These are phyloP conservation scores for Aspergillus eucalypticola DNA, from an alignment of 2,329 filamentous ascomycete genomes.

Conservation along the genomic window DNA sequence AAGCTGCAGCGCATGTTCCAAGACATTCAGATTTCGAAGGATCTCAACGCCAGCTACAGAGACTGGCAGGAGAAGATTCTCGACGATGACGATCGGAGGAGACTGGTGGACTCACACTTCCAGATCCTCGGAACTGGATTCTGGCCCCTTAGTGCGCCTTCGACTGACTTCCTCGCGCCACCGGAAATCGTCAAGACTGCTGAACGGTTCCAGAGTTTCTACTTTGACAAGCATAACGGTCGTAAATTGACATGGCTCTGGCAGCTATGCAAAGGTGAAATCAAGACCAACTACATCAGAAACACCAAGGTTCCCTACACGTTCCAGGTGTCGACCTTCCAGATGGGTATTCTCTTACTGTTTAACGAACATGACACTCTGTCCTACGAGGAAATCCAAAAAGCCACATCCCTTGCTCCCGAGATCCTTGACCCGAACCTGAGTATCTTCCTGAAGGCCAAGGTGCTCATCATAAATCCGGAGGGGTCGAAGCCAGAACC, in stretches of 20 bases:
- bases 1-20: constrained; percentile 99
- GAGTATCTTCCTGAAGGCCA: constrained; percentile 86
- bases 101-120: constrained; percentile 79
- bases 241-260: constrained; percentile 97
- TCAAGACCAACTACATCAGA: constrained; percentile 91
- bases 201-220: constrained; percentile 86
- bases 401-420: constrained; percentile 73
- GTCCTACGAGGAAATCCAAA: constrained; percentile 83
- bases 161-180: constrained; percentile 85
- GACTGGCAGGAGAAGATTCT: constrained; percentile 71
- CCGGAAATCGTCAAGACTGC: constrained; percentile 81
- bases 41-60: constrained; percentile 86
- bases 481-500: constrained; percentile 74
- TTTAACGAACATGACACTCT: constrained; percentile 91
- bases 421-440: constrained; percentile 87
- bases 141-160: constrained; percentile 88
- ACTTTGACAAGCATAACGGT: constrained; percentile 94
- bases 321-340: constrained; percentile 95
- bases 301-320: constrained; percentile 87
- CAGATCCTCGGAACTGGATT: constrained; percentile 94
- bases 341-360: constrained; percentile 92
- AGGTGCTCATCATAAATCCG: constrained; percentile 73
- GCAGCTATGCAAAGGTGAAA: constrained; percentile 96
- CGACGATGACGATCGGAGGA: constrained; percentile 65
- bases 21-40: constrained; percentile 98